These are phyloP conservation scores for Fusarium globosum DNA, from an alignment of 2,329 filamentous ascomycete genomes.

Conservation along the genomic window DNA sequence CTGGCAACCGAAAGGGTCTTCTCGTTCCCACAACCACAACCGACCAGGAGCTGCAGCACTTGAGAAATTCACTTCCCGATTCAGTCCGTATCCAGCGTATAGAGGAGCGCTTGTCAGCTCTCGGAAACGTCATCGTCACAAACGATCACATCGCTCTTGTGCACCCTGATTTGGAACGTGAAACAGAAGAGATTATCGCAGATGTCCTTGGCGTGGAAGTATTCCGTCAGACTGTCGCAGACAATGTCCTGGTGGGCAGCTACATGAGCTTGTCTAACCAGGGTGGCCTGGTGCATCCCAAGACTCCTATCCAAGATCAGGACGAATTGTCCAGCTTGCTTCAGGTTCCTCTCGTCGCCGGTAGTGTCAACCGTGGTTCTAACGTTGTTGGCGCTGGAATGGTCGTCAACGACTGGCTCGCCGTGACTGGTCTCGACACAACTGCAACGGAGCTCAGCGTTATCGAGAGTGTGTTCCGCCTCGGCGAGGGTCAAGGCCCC, in stretches of 20 bases:
- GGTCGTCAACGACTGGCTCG: constrained; percentile 85
- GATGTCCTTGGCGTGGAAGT: constrained; percentile 92
- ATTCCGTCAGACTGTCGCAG: constrained; percentile 93
- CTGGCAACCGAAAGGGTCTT: constrained; percentile 96
- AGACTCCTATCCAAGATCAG: constrained; percentile 97
- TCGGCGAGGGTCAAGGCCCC: constrained; percentile 87
- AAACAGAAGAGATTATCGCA: constrained; percentile 98
- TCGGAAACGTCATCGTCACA: constrained; percentile 95
- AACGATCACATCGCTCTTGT: constrained; percentile 98
- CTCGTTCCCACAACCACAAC: constrained; percentile 96
- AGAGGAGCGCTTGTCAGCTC: constrained; percentile 93
- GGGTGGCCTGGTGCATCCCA: constrained; percentile 96
- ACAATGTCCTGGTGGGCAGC: constrained; percentile 94
- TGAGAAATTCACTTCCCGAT: constrained; percentile 94
- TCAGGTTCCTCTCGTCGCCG: constrained; percentile 95
- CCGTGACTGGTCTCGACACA: constrained; percentile 91
- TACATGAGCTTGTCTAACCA: constrained; percentile 98
- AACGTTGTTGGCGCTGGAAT: constrained; percentile 86
- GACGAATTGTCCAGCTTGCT: constrained; percentile 94
- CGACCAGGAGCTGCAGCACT: constrained; percentile 97
- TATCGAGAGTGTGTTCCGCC: constrained; percentile 93
- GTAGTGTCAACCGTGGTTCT: constrained; percentile 91
- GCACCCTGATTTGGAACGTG: constrained; percentile 95
- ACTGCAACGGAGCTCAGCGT: constrained; percentile 98
- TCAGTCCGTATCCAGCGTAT: constrained; percentile 94